A percentile compares a stretch with the other conserved stretches of the same genome.
phyloP scores from a whole-genome alignment of 495 filamentous ascomycete species.

The Hypoxylon perforatum region DNA sequence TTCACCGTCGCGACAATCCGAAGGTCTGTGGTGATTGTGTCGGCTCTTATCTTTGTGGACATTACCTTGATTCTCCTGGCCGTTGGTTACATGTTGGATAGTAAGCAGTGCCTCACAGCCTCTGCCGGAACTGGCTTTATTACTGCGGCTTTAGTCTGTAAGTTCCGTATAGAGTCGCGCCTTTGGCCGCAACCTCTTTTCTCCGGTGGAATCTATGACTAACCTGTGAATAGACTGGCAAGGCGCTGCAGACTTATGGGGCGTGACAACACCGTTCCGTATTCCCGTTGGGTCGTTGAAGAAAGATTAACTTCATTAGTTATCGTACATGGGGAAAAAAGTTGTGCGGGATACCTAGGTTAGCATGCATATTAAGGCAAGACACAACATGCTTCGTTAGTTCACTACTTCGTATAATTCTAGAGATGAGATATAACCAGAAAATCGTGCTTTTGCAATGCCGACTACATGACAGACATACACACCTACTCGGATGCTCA shows the following conservation, averaged over 20 bases:
- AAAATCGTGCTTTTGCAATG: too few species aligned
- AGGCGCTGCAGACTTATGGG: background rate
- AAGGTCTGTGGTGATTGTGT: conserved; percentile 45
- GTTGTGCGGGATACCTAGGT: too few species aligned
- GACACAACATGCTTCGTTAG: too few species aligned
- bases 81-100: conserved; percentile 45
- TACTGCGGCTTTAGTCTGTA: conserved; percentile 44
- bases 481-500: too few species aligned
- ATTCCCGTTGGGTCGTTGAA: conserved; percentile 2
- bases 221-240: background rate
- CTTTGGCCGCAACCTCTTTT: background rate
- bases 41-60: conserved; percentile 42
- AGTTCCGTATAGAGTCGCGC: conserved; percentile 17
- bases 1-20: conserved; percentile 51
- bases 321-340: too few species aligned
- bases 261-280: background rate
- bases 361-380: too few species aligned
- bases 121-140: conserved; percentile 45
- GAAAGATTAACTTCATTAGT: background rate
- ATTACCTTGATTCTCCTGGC: conserved; percentile 47
- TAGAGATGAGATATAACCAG: too few species aligned
- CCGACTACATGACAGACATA: too few species aligned
- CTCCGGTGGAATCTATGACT: background rate
- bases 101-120: conserved; percentile 30
- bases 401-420: too few species aligned